Base-by-base conservation (phyloP, 2,329 filamentous ascomycete species). In the Colletotrichum liaoningense region DNA sequence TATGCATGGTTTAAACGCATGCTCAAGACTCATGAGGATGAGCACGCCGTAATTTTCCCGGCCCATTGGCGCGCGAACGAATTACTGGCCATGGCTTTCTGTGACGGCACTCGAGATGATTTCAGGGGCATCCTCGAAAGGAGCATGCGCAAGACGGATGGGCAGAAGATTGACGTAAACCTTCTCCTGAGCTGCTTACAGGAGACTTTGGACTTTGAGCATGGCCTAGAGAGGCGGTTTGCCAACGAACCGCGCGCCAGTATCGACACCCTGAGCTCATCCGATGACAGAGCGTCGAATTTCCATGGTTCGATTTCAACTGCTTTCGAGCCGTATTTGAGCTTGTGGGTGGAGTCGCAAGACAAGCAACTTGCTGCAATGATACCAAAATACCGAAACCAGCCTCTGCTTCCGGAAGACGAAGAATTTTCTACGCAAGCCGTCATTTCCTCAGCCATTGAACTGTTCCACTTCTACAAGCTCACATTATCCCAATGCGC, bases 1-100 rank as follows among this genome's bases (percentile, higher is more conserved):
- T 99, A 98, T 81, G 93, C 95, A 6, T 99, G 97, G 97, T 98
- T 98, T 83, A 95, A 94, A 82, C 91, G 97, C 75, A 97, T 96
- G 90, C 88, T 98, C 83, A 98, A 98, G 86, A 94, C 93, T 1
- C 97, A 98, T 82, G 97, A 99, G 79, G 93, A 97, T 58, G 96
- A 98, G 80, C 96, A 98, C 84, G 92, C 94, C 9, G 87, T 88
- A 59, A 93, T 99, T 67, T 99, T 99, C 80, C 97, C 97, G 8
- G 80, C 91, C 0, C 88, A 93, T 75, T 99, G 97, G 97, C 92
- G 92, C 72, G 95, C 98, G 55, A 94, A 95, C 79, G 97, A 99
- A 84, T 91, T 94, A 76, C 87, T 99, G 59, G 94, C 95, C 28
- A 95, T 95, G 81, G 91, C 95, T 0, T 99, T 98, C 81, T 99